A percentile compares a stretch with the other conserved stretches of the same genome.
These are phyloP conservation scores for Glycine tomentella DNA, from an alignment of 306 rosid genomes.

Conservation along the genomic window DNA sequence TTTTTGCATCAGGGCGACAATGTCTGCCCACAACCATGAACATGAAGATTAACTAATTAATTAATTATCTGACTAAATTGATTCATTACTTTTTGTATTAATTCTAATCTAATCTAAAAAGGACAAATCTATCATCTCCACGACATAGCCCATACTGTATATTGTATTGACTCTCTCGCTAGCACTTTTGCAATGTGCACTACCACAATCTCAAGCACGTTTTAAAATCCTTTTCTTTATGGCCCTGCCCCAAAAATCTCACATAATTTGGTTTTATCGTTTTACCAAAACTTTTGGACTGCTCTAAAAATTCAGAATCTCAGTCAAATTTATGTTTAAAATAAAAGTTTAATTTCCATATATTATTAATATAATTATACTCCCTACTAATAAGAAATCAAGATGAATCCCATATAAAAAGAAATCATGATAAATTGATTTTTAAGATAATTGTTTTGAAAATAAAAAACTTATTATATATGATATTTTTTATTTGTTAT, in stretches of 20 bases:
- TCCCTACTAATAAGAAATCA: too few species aligned
- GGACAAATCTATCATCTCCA: constrained; percentile 50
- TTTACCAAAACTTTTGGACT: too few species aligned
- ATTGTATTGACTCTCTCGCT: not conserved
- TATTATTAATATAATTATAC: too few species aligned
- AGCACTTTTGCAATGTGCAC: constrained; percentile 41
- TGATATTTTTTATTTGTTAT: too few species aligned
- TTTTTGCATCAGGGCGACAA: constrained; percentile 11
- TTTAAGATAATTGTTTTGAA: too few species aligned
- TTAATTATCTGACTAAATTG: not conserved
- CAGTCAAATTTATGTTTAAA: not conserved
- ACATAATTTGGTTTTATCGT: not conserved
- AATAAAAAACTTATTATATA: too few species aligned
- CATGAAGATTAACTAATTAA: constrained; percentile 36
- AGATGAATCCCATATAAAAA: too few species aligned
- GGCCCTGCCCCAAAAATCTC: constrained; percentile 40
- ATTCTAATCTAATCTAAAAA: constrained; percentile 38
- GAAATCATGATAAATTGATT: too few species aligned
- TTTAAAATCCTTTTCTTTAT: not conserved
- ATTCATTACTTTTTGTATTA: constrained; percentile 45
- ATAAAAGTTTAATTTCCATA: not conserved
- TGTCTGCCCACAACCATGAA: not conserved
- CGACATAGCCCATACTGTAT: not conserved
- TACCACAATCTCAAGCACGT: constrained; percentile 33
- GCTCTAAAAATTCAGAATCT: not conserved